Evolutionary conservation across 306 rosid species (phyloP), one percentile per base, ranked within the genome.

Genomic region (Trifolium pratense): DNA sequence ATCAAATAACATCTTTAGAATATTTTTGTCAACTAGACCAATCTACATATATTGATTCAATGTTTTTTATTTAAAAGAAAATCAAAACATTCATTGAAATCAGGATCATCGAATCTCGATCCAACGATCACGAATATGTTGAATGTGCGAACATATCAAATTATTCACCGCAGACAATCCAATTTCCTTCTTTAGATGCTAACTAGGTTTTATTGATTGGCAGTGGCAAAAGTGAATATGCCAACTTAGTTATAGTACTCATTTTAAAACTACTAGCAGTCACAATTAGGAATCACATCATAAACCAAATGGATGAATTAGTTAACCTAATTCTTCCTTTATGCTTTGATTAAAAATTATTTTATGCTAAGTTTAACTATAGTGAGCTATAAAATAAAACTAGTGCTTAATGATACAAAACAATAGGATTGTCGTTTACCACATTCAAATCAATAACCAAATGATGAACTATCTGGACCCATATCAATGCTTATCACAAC

Each of bases 301-400:
- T 66, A 49, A 46, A 51, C 73, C 71, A 79, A 75, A 75, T 57
- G 67, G 73, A 9, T 20, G 68, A 43, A 34, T 67, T 83, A 75
- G 81, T 56, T 83, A 76, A 79, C 71, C 84, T 72, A 79, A 72
- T 79, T 45, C 57, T 23, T 5, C 73, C 58, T 43, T 71, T 58
- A 18, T 20, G 34, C 43, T 75, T 13, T 23, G 23, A 61, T 45
- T 34, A 57, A 2, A 51, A 31, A 34, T 29, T 62, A 65, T 49
- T 39, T 31, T 78, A 56, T 48, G 7, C 37, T 31, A 52, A 43
- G 32, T 80, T 59, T 25, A 58, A 45, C 52, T 37, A 18, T 25
- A n/a, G 59, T 26, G 4, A 40, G 26, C 62, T 11, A 43, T n/a
- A n/a, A n/a, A n/a, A n/a, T 3, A 43, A 57, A 57, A 36, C 15